A percentile compares a stretch with the other conserved stretches of the same genome.
Conservation (phyloP, 331 rosid genomes). For the Malus hybrid region DNA sequence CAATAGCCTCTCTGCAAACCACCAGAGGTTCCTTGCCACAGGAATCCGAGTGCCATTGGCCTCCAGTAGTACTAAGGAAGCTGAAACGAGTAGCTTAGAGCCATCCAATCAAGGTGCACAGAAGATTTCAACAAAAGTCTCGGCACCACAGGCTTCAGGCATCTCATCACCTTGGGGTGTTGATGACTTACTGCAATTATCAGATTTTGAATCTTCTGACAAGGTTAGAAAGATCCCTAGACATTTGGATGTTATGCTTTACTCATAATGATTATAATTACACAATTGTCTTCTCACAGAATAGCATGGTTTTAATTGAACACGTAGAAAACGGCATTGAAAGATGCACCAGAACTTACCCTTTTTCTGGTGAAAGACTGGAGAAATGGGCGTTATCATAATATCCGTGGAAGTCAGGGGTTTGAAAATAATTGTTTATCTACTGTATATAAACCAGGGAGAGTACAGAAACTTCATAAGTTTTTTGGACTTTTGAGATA, state of each 20-base stretch:
- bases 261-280: not conserved
- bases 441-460: not conserved
- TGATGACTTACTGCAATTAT: conserved; percentile 72
- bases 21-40: conserved; percentile 90
- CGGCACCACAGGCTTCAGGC: conserved; percentile 47
- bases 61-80: conserved; percentile 48
- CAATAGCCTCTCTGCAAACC: conserved; percentile 74
- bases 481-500: not conserved
- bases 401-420: not conserved
- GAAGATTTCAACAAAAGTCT: conserved; percentile 34
- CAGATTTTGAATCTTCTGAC: conserved; percentile 64
- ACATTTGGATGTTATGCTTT: not conserved
- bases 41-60: conserved; percentile 75
- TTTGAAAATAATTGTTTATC: not conserved
- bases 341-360: not conserved
- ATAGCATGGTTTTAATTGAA: not conserved
- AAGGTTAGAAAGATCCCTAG: conserved; percentile 40
- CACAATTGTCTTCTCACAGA: not conserved
- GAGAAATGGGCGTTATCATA: not conserved
- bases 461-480: not conserved
- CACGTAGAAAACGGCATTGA: not conserved
- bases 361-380: not conserved
- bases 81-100: conserved; percentile 41
- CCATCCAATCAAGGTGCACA: conserved; percentile 53
- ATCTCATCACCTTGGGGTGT: conserved; percentile 70